phyloP scores from a whole-genome alignment of 2,329 filamentous ascomycete genomes.

The Penicillium rolfsii region DNA sequence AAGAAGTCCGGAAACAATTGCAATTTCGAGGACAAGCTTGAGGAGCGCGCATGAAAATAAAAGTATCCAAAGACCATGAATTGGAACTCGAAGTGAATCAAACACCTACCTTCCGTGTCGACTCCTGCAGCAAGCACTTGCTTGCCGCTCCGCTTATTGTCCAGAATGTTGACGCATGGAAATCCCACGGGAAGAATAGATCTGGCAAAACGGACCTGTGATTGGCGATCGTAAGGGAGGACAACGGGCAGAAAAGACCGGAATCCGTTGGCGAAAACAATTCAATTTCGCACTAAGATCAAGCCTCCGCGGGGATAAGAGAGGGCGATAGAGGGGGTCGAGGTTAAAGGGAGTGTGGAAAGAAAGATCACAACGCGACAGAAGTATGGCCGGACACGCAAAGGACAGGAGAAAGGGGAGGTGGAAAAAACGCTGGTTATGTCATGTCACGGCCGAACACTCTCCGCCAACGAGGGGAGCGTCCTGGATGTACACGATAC shows the following conservation, averaged over 20 bases:
- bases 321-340: not conserved
- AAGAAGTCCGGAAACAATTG: not conserved
- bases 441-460: constrained; percentile 13
- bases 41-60: not conserved
- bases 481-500: constrained; percentile 23
- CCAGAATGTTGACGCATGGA: constrained; percentile 53
- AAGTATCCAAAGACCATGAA: constrained; percentile 10
- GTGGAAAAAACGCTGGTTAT: constrained; percentile 21
- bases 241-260: not conserved
- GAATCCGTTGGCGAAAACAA: not conserved
- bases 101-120: constrained; percentile 50
- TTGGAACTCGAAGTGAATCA: constrained; percentile 24
- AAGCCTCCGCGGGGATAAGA: not conserved
- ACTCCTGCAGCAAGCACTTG: constrained; percentile 53
- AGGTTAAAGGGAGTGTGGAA: constrained; percentile 11
- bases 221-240: constrained; percentile 24
- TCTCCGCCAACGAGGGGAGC: constrained; percentile 6
- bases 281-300: not conserved
- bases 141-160: constrained; percentile 51
- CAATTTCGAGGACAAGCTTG: constrained; percentile 13
- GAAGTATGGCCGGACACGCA: constrained; percentile 14
- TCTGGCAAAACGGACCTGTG: constrained; percentile 34
- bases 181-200: constrained; percentile 39
- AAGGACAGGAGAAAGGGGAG: constrained; percentile 17
- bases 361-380: constrained; percentile 31